Conservation (phyloP, 2,329 filamentous ascomycete species). For the Dothistroma pini region DNA sequence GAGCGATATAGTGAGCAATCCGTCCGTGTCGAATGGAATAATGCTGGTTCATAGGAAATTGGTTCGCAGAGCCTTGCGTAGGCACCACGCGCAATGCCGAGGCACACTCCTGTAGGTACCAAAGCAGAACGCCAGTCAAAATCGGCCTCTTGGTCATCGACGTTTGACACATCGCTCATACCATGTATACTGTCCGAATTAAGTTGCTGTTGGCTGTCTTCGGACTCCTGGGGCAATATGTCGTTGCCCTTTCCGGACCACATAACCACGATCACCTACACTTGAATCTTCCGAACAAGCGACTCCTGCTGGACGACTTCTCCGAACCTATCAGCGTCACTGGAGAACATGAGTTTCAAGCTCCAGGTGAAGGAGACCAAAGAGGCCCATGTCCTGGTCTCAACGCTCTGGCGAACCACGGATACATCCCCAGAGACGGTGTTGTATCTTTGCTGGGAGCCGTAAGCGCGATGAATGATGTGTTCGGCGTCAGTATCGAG, state of each 20-base stretch:
- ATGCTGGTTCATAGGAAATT: slow-evolving; percentile 6
- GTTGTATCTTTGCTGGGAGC: slow-evolving; percentile 21
- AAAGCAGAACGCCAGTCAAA: slow-evolving; percentile 15
- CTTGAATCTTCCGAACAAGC: slow-evolving; percentile 9
- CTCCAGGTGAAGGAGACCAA: slow-evolving; percentile 15
- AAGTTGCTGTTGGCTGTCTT: slow-evolving; percentile 1
- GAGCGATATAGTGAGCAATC: slow-evolving; percentile 5
- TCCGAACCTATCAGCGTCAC: slow-evolving; percentile 8
- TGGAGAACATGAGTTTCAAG: slow-evolving; percentile 8
- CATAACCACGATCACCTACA: slow-evolving; percentile 8
- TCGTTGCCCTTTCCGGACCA: slow-evolving; percentile 5
- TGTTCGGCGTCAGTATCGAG: slow-evolving; percentile 32
- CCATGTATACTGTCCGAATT: slow-evolving; percentile 11
- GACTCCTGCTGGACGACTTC: slow-evolving; percentile 8
- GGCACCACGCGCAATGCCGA: not conserved
- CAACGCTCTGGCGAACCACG: slow-evolving; percentile 22
- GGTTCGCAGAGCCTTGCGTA: not conserved
- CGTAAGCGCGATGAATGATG: slow-evolving; percentile 18
- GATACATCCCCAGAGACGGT: slow-evolving; percentile 19
- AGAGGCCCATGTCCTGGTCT: slow-evolving; percentile 18
- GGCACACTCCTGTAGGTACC: not conserved
- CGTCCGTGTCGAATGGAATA: slow-evolving; percentile 4
- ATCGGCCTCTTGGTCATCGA: slow-evolving; percentile 12
- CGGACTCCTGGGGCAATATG: slow-evolving; percentile 2
- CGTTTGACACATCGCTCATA: not conserved